phyloP scores from a whole-genome alignment of 2,329 filamentous ascomycete species.

The Fusarium duplospermum region DNA sequence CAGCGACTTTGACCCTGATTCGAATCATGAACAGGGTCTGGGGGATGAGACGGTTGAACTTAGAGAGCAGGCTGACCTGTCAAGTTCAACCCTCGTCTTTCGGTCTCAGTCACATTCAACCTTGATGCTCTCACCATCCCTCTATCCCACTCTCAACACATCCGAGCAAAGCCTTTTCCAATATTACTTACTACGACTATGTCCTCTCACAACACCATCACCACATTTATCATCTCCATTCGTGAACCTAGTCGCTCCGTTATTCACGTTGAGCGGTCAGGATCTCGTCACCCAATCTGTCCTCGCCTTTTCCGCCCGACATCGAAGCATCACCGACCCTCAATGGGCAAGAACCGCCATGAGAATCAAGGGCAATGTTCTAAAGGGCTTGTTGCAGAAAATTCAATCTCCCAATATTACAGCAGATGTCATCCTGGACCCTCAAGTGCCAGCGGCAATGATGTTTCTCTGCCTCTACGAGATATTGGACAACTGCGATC shows the following conservation, averaged over 20 bases:
- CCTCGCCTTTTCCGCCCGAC: slow-evolving; percentile 35
- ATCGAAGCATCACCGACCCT: slow-evolving; percentile 31
- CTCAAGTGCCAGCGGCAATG: slow-evolving; percentile 38
- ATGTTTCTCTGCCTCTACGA: slow-evolving; percentile 42
- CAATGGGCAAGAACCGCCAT: slow-evolving; percentile 30
- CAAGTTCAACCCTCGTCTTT: neutral
- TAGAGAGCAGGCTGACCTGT: slow-evolving; percentile 7
- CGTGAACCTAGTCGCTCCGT: slow-evolving; percentile 31
- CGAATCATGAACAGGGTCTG: slow-evolving; percentile 26
- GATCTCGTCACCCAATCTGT: slow-evolving; percentile 34
- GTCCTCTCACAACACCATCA: slow-evolving; percentile 38
- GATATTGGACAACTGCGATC: slow-evolving; percentile 37
- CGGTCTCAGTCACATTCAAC: neutral
- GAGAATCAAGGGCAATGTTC: slow-evolving; percentile 36
- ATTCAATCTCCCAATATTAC: slow-evolving; percentile 23
- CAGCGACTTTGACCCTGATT: slow-evolving; percentile 25
- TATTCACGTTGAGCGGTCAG: slow-evolving; percentile 34
- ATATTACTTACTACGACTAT: slow-evolving; percentile 37
- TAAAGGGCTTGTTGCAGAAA: neutral
- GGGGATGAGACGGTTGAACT: slow-evolving; percentile 22
- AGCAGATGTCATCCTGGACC: slow-evolving; percentile 29
- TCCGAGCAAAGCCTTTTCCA: slow-evolving; percentile 30
- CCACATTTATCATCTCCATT: slow-evolving; percentile 31
- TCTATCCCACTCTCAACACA: slow-evolving; percentile 20
- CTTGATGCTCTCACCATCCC: slow-evolving; percentile 14